Conservation (phyloP, 148 eudicot genomes). For the Cornus kousa region DNA sequence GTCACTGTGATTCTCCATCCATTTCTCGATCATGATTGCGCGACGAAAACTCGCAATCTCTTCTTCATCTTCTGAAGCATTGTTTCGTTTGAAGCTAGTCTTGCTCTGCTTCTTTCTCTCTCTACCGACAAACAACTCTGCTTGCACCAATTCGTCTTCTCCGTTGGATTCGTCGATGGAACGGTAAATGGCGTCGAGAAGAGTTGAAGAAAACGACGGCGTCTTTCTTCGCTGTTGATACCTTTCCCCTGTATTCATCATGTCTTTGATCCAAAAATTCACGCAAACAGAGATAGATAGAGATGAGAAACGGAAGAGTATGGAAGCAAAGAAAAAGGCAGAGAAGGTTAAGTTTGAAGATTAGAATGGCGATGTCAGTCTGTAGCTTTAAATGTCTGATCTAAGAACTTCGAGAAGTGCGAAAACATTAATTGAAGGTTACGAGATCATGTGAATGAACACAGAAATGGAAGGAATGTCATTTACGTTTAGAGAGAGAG, state of each 20-base stretch:
- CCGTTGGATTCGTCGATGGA: slow-evolving; percentile 47
- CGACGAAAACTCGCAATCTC: slow-evolving; percentile 50
- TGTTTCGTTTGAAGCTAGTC: slow-evolving; percentile 1
- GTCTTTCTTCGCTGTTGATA: slow-evolving; percentile 25
- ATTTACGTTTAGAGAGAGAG: slow-evolving; percentile 15
- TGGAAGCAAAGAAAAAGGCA: neutral
- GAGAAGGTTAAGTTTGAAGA: neutral
- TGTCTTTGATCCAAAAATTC: neutral
- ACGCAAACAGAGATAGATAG: neutral
- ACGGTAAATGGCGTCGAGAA: slow-evolving; percentile 64
- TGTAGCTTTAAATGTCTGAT: slow-evolving; percentile 20
- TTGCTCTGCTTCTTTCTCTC: neutral
- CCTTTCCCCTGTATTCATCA: slow-evolving; percentile 21
- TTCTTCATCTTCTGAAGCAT: slow-evolving; percentile 7
- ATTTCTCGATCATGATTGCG: slow-evolving; percentile 66
- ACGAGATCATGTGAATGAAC: slow-evolving; percentile 15
- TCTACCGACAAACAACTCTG: neutral
- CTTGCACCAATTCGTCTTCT: slow-evolving; percentile 19
- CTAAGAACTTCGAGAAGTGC: slow-evolving; percentile 32
- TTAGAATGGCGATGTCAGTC: neutral
- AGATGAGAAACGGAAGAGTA: too few species aligned
- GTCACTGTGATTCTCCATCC: slow-evolving; percentile 42
- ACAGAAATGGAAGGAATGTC: neutral
- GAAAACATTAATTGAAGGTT: neutral
- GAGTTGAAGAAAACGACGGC: slow-evolving; percentile 72